These are phyloP conservation scores for Ormosia semicastrata DNA, from an alignment of 306 rosid species.

Conservation along the genomic window DNA sequence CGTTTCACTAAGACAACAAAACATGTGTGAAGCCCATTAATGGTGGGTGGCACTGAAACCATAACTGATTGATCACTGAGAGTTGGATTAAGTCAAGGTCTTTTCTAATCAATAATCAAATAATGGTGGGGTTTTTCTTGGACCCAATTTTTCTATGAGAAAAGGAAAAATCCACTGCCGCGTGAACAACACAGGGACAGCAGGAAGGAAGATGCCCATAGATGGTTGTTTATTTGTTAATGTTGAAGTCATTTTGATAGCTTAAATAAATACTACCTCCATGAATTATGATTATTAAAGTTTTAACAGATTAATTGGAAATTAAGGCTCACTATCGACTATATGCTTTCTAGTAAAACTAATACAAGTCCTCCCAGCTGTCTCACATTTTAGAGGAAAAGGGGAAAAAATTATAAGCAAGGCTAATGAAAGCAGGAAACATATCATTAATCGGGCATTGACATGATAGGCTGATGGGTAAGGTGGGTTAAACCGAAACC, in stretches of 20 bases:
- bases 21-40: neutral
- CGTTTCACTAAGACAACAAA: too few species aligned
- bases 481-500: constrained; percentile 37
- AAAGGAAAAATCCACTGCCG: constrained; percentile 9
- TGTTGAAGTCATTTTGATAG: neutral
- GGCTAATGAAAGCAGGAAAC: neutral
- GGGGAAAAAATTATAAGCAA: neutral
- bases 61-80: neutral
- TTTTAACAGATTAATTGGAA: neutral
- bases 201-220: neutral
- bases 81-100: constrained; percentile 25
- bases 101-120: neutral
- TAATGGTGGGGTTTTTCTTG: neutral
- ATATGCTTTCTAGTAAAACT: neutral
- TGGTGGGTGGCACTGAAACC: neutral
- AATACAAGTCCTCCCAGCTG: neutral
- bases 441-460: constrained; percentile 20
- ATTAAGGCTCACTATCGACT: neutral
- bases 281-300: too few species aligned
- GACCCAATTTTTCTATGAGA: neutral
- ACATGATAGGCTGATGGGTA: constrained; percentile 30
- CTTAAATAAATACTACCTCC: neutral
- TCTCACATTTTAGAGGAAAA: neutral
- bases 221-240: neutral
- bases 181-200: constrained; percentile 27